Base-by-base conservation (phyloP, 495 filamentous ascomycete genomes). In the Neurospora tetrasperma region DNA sequence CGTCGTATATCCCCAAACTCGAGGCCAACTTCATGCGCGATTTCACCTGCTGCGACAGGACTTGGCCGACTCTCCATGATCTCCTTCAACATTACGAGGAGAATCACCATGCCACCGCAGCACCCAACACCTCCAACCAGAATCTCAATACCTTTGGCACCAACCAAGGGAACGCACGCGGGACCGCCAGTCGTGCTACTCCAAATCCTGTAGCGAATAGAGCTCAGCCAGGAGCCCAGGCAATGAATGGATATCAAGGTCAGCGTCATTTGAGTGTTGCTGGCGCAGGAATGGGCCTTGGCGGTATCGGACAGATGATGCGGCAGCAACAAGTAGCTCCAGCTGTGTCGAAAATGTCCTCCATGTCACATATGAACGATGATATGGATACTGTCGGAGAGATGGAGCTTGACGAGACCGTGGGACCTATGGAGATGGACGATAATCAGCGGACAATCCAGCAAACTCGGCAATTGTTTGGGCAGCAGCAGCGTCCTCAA, bases 11-110 rank as follows among this genome's bases (percentile, higher is more conserved):
- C 48, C 96, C 96, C 8, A 98, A 98, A 81, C 88, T 98, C 79
- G 96, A 99, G 84, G 96, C 96, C 70, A 93, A 93, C 79, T 98
- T 97, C 80, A 94, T 98, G 93, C 90, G 89, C 77, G 93, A 98
- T 83, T 98, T 97, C 83, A 90, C 88, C 62, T 99, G 96, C 85
- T 99, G 96, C 83, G 93, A 92, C 76, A 84, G 91, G 75, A 95
- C 88, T 27, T 86, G 97, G 78, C 90, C 94, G 59, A 94, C 94
- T 11, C 88, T 98, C 74, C 96, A 99, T 80, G 96, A 98, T 79
- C 88, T 99, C 31, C 84, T 98, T 69, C 94, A 97, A 76, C 96
- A 99, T 80, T 99, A 97, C 81, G 96, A 99, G 82, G 94, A 98
- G 81, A 86, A 90, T 69, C 96, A 99, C 82, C 93, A 93, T 70